Base-by-base conservation (phyloP, 2,329 filamentous ascomycete genomes). In the Trichoderma atrobrunneum region DNA sequence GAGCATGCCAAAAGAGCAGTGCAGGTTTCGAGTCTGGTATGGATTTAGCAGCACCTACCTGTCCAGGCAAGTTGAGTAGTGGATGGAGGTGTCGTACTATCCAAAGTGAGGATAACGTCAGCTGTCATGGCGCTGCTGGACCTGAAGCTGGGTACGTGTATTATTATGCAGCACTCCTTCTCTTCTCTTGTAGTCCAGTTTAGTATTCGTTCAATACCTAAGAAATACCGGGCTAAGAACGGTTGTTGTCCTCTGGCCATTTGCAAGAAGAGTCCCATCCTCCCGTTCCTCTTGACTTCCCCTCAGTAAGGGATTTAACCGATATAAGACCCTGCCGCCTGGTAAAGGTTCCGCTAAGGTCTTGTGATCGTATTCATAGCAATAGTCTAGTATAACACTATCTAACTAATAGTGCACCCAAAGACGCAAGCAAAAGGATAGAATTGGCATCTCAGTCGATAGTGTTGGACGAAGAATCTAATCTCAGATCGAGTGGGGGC, bases 401-500 rank as follows among this genome's bases (percentile, higher is more conserved):
- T 24, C 11, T 24, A 24, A 7, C n/a, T 32, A 26, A 10, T 30
- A 48, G 34, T 48, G 16, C 26, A 7, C 11, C 36, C 18, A 39
- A n/a, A 26, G 21, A 34, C 5, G 21, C 2, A 30, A 14, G 28
- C 43, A 18, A 26, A 3, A n/a, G 6, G 51, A 21, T 2, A 28
- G 10, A 16, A 18, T 7, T 18, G 16, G n/a, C 26, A 56, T 18
- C 11, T 24, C 18, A 26, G 6, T 16, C 28, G 28, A 36, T 36
- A 36, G n/a, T n/a, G 21, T n/a, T 28, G 34, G n/a, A 57, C 43
- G 24, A 67, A 32, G 56, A 59, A 59, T 28, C 39, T 21, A 43
- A 67, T 59, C 64, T 32, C 24, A 59, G 51, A 67, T 67, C 51
- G 34, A 12, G 64, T 36, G 64, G 64, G 64, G 54, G 54, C 12